These are phyloP conservation scores for slime mould (Dictyostelium discoideum) DNA, from an alignment of 78 protist genomes.

Conservation along the genomic window dicty_2.7 NC_007088.5:1647501-1648000, in stretches of 20 bases:
- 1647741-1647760: constrained; percentile 96
- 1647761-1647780: constrained; percentile 89
- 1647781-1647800: constrained; percentile 95
- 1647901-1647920: constrained; percentile 97
- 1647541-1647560: constrained; percentile 96
- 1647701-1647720: constrained; percentile 87
- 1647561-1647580: constrained; percentile 99
- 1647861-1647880: constrained; percentile 93
- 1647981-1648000: constrained; percentile 96
- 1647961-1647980: constrained; percentile 99
- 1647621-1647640: constrained; percentile 97
- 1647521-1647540: constrained; percentile 95
- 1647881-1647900: constrained; percentile 97
- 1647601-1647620: constrained; percentile 97
- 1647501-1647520: constrained; percentile 97
- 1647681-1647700: constrained; percentile 97
- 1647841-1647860: constrained; percentile 98
- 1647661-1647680: constrained; percentile 92
- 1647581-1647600: constrained; percentile 99
- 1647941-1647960: constrained; percentile 97
- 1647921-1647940: constrained; percentile 88
- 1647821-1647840: constrained; percentile 97
- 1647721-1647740: constrained; percentile 97
- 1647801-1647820: constrained; percentile 91
- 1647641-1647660: constrained; percentile 98